Evolutionary conservation across 1,284 basidiomycete species (phyloP).

Genomic region (Tylopilus orsonianus): DNA sequence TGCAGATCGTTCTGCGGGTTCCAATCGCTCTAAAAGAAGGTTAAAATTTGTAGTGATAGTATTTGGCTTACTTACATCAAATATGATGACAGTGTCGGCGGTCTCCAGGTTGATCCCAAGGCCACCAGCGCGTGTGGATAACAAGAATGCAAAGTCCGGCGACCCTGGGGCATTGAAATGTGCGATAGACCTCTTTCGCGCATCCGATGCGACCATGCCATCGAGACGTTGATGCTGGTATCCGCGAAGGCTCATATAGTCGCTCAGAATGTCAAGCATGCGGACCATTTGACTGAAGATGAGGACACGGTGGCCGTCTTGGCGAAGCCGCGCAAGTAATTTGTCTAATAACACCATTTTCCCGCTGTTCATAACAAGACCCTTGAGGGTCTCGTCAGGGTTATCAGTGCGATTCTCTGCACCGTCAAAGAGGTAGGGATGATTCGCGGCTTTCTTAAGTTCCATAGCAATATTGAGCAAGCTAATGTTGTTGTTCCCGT

Average conservation of each 20-base stretch:
- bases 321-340: slow-evolving; percentile 84
- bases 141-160: slow-evolving; percentile 94
- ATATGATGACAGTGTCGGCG: slow-evolving; percentile 98
- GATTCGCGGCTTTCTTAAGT: slow-evolving; percentile 96
- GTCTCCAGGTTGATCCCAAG: slow-evolving; percentile 99
- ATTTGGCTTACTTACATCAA: slow-evolving; percentile 70
- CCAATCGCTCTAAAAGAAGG: slow-evolving; percentile 73
- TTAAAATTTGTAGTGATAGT: slow-evolving; percentile 19
- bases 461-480: slow-evolving; percentile 97
- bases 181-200: slow-evolving; percentile 90
- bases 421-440: slow-evolving; percentile 97
- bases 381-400: slow-evolving; percentile 87
- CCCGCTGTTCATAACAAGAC: slow-evolving; percentile 96
- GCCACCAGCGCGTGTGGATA: slow-evolving; percentile 96
- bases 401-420: slow-evolving; percentile 80
- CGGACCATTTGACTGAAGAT: slow-evolving; percentile 99
- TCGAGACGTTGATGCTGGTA: slow-evolving; percentile 97
- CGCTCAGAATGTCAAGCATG: slow-evolving; percentile 97
- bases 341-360: slow-evolving; percentile 98
- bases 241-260: slow-evolving; percentile 90
- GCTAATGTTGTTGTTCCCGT: slow-evolving; percentile 84
- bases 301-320: slow-evolving; percentile 92
- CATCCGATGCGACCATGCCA: slow-evolving; percentile 92
- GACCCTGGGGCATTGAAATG: slow-evolving; percentile 95
- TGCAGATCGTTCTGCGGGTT: slow-evolving; percentile 99